Evolutionary conservation across 257 asterid genomes (phyloP).

Genomic region (Mentha longifolia): DNA sequence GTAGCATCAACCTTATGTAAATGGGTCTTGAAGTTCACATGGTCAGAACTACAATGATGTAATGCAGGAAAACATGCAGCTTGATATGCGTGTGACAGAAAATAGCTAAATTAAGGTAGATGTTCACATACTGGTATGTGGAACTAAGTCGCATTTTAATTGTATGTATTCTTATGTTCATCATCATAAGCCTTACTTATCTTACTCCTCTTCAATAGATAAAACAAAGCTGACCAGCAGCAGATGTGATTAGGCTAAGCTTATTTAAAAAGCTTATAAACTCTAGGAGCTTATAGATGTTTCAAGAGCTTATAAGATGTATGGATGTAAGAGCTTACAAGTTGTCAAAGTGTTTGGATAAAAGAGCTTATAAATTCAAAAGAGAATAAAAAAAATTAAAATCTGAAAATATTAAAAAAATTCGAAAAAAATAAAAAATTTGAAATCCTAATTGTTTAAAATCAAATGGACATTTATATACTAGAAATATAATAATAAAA

Average conservation of each 20-base stretch:
- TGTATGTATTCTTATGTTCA: conserved; percentile 15
- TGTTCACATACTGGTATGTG: background rate
- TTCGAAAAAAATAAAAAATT: too few relatives aligned
- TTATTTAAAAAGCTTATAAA: too few relatives aligned
- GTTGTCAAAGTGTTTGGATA: too few relatives aligned
- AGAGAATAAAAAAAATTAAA: too few relatives aligned
- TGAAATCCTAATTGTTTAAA: too few relatives aligned
- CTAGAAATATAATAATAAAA: too few relatives aligned
- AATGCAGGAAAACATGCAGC: background rate
- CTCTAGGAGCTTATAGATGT: too few relatives aligned
- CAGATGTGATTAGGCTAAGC: background rate
- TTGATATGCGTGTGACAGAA: background rate
- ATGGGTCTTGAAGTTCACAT: background rate
- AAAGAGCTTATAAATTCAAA: too few relatives aligned
- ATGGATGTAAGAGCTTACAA: too few relatives aligned
- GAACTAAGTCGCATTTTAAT: background rate
- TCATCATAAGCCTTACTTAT: conserved; percentile 15
- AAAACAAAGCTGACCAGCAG: conserved; percentile 6
- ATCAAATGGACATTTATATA: too few relatives aligned
- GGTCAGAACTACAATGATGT: conserved; percentile 2
- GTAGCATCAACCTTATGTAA: background rate
- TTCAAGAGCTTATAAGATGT: too few relatives aligned
- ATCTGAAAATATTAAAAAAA: too few relatives aligned
- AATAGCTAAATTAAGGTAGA: background rate
- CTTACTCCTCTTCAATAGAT: background rate